Evolutionary conservation across 257 asterid species (phyloP), one percentile per base, ranked within the genome.

Genomic region (Scutellaria minor): DNA sequence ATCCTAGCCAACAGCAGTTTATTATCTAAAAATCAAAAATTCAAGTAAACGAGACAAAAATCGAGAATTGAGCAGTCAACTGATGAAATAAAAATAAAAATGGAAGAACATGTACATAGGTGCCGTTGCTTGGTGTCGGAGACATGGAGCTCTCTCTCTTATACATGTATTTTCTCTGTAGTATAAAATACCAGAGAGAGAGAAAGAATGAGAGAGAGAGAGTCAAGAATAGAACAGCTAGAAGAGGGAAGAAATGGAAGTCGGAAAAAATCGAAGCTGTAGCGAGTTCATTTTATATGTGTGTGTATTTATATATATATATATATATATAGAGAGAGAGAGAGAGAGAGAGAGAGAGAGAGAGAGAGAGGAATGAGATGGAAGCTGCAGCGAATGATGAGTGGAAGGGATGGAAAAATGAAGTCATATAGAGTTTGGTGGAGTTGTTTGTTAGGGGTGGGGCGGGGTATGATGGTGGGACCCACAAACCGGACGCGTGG

Each of bases 101-200:
- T 4, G 24, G 72, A 61, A 42, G 37, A 53, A 52, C 68, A 50
- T 84, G 31, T 80, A 83, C 87, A 73, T 78, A 63, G 69, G 73
- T 11, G 72, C 67, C 63, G 71, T 76, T 78, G 83, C 78, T 80
- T 12, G 84, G 83, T 54, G 84, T 80, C 14, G 84, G 83, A 59
- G 83, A 78, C 87, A 83, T 85, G 27, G 78, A 47, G 77, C 62
- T 55, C 68, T 79, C 70, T 53, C 78, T 71, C 68, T 40, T 70
- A 20, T 70, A 31, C 83, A 71, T 77, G 27, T 52, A 42, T 74
- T 4, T 18, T 53, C 13, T 14, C 1, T 22, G 31, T 31, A 15
- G 18, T 10, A 12, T 7, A 15, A 57, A 52, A 65, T 15, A 54
- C n/a, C 45, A 31, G 27, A 6, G 12, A 22, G 12, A 22, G 48